These are phyloP conservation scores for Breynia disticha DNA, from an alignment of 441 rosid genomes.

Conservation along the genomic window DNA sequence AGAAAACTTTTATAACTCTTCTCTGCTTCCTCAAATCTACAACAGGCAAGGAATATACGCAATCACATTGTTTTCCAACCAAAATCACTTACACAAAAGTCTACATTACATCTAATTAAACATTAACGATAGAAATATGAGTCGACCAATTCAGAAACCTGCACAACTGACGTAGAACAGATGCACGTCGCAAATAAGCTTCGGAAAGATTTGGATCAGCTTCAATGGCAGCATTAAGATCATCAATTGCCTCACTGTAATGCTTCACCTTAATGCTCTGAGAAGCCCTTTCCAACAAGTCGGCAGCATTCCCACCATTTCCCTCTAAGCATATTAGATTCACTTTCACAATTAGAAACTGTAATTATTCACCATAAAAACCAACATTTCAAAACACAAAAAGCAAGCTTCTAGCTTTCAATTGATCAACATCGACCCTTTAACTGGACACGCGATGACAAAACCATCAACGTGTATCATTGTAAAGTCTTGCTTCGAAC, in stretches of 20 bases:
- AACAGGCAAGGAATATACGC: conserved; percentile 24
- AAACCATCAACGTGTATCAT: background rate
- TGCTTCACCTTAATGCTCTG: conserved; percentile 66
- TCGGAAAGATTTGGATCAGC: conserved; percentile 81
- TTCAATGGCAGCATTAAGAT: conserved; percentile 86
- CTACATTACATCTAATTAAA: background rate
- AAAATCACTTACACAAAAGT: background rate
- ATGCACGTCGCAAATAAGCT: conserved; percentile 67
- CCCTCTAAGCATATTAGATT: conserved; percentile 35
- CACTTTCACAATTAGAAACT: background rate
- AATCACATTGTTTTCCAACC: conserved; percentile 18
- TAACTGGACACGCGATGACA: background rate
- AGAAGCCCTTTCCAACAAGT: conserved; percentile 67
- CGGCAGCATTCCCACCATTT: conserved; percentile 49
- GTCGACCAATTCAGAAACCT: conserved; percentile 34
- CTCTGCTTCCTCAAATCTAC: conserved; percentile 88
- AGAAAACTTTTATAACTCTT: conserved; percentile 51
- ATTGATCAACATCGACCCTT: background rate
- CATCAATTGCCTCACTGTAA: conserved; percentile 77
- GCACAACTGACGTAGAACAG: conserved; percentile 79
- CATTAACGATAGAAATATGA: background rate
- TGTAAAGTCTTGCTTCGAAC: background rate
- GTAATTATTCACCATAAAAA: background rate
- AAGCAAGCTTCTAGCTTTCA: background rate
- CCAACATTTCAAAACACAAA: background rate